Evolutionary conservation across 176 grass and related monocot species (phyloP).

Genomic region (Saccharum spontaneum): DNA sequence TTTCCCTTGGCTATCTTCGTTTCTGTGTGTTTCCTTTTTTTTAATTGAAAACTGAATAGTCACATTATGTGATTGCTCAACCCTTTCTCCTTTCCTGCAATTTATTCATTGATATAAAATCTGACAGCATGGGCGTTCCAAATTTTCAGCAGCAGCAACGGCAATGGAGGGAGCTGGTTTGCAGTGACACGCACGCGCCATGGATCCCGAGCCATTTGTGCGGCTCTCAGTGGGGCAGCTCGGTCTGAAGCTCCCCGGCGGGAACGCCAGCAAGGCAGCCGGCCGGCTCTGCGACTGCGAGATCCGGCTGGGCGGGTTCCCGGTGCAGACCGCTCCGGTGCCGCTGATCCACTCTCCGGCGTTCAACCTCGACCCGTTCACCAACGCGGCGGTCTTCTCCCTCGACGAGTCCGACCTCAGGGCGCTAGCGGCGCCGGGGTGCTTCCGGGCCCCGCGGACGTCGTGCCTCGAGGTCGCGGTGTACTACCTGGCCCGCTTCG

Average conservation of each 20-base stretch:
- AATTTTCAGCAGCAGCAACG: slow-evolving; percentile 30
- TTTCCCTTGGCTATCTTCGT: too few species aligned
- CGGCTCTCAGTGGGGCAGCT: slow-evolving; percentile 62
- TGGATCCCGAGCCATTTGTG: slow-evolving; percentile 79
- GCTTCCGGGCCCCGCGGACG: slow-evolving; percentile 40
- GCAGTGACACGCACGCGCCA: slow-evolving; percentile 18
- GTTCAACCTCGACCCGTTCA: slow-evolving; percentile 48
- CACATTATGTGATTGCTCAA: too few species aligned
- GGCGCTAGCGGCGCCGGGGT: slow-evolving; percentile 39
- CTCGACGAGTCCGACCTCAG: slow-evolving; percentile 66
- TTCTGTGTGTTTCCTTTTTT: too few species aligned
- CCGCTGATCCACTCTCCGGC: slow-evolving; percentile 54
- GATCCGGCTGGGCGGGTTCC: slow-evolving; percentile 65
- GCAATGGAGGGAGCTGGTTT: slow-evolving; percentile 6
- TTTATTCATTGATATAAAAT: neutral
- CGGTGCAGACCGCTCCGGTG: slow-evolving; percentile 46
- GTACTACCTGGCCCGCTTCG: slow-evolving; percentile 43
- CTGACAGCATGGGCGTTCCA: neutral
- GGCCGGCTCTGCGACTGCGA: slow-evolving; percentile 55
- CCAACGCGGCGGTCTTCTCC: slow-evolving; percentile 71
- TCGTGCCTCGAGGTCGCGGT: slow-evolving; percentile 57
- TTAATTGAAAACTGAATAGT: too few species aligned
- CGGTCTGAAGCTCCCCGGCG: slow-evolving; percentile 56
- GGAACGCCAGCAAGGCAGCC: slow-evolving; percentile 29
- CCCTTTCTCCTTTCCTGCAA: neutral